These are phyloP conservation scores for Pseudocercospora musae DNA, from an alignment of 2,329 filamentous ascomycete species.

Conservation along the genomic window DNA sequence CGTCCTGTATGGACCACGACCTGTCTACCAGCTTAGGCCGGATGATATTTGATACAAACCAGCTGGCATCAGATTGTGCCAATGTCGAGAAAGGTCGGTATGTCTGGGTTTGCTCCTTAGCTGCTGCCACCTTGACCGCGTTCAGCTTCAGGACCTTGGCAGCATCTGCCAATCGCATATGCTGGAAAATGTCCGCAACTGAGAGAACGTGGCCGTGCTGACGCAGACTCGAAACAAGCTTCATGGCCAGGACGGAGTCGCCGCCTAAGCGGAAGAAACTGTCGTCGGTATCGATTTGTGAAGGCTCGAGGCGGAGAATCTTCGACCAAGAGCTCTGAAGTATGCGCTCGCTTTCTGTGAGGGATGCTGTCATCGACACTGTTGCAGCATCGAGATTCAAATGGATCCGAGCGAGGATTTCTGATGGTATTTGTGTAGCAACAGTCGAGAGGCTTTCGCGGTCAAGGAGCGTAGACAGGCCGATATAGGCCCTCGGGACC, in stretches of 20 bases:
- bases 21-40: neutral
- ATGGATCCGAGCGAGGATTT: neutral
- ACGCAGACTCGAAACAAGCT: slow-evolving; percentile 41
- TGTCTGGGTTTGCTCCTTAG: too few relatives aligned
- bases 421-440: neutral
- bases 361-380: neutral
- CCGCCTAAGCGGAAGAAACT: slow-evolving; percentile 48
- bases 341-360: neutral
- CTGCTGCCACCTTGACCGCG: too few relatives aligned
- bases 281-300: slow-evolving; percentile 28
- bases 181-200: slow-evolving; percentile 44
- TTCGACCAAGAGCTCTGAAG: neutral
- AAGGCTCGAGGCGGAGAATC: slow-evolving; percentile 1
- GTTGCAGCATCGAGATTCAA: neutral
- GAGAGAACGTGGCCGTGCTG: slow-evolving; percentile 37
- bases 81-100: slow-evolving; percentile 6
- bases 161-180: slow-evolving; percentile 22
- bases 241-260: slow-evolving; percentile 48
- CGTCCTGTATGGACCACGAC: slow-evolving; percentile 13
- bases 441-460: neutral
- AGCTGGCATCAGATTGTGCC: neutral
- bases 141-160: neutral
- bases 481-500: neutral
- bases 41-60: neutral
- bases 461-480: neutral